phyloP scores from a whole-genome alignment of 2,329 filamentous ascomycete genomes.

The Penicillium sp. region DNA sequence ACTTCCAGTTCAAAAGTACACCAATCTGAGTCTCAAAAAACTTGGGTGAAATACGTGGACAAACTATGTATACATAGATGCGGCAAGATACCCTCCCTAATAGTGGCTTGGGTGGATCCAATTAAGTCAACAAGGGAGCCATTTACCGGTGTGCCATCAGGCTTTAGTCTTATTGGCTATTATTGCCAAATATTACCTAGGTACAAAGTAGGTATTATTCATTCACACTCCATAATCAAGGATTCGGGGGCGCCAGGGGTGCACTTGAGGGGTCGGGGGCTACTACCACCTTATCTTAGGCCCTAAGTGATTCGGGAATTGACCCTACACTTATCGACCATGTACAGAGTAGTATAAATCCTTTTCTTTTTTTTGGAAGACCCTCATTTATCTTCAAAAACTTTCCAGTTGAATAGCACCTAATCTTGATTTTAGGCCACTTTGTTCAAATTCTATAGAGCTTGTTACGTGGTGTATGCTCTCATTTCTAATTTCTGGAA shows the following conservation, averaged over 20 bases:
- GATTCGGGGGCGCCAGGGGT: not conserved
- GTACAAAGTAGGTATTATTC: not conserved
- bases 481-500: not conserved
- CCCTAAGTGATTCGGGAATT: not conserved
- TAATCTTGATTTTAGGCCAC: not conserved
- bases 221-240: not conserved
- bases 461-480: not conserved
- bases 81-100: not conserved
- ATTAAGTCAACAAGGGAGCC: not conserved
- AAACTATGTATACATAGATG: not conserved
- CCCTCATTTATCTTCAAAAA: not conserved
- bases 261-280: not conserved
- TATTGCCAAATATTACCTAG: not conserved
- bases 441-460: not conserved
- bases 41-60: not conserved
- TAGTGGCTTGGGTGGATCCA: not conserved
- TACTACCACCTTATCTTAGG: no score
- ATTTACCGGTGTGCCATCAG: not conserved
- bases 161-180: not conserved
- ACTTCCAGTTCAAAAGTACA: not conserved
- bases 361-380: not conserved
- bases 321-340: no score
- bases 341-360: not conserved
- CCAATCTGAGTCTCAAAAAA: not conserved
- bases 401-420: not conserved